Base-by-base conservation (phyloP, 352 stramenopile genomes). In the Halophytophthora batemanensis region DNA sequence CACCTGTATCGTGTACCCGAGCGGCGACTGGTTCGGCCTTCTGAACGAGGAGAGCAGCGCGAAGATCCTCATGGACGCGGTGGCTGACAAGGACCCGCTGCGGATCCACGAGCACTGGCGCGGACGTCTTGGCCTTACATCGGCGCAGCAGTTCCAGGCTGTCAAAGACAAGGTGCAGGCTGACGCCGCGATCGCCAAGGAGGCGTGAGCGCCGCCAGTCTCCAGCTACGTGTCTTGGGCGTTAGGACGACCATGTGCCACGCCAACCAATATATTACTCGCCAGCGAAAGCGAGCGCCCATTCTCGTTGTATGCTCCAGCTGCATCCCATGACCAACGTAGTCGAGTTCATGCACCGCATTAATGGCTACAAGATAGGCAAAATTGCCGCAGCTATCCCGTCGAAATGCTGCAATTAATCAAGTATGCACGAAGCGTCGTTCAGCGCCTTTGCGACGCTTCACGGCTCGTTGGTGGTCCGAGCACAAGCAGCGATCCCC, bases 1-100 rank as follows among this genome's bases (percentile, higher is more conserved):
- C 22, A 78, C 82, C 42, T 87, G 74, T 45, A 82, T 92, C 56
- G 66, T 74, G 52, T 89, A 92, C 45, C 82, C 82, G 19, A 78
- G 68, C 17, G 78, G 82, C 19, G 74, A 92, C 48, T 92, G 82
- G 78, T 92, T 89, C 46, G 78, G 78, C 2, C 55, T 87, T 1
- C 44, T 92, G 1, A 92, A 92, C 47, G 56, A 72, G 14, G 56
- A 75, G 46, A 52, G 69, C 12, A 80, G 84, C 43, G 75, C 69
- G 0, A 58, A 69, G 25, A 41, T 41, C 1, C 66, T 89, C 33
- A 35, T 90, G 13, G 45, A 66, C 0, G 74, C 74, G 2, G 46
- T 86, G 37, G 61, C 64, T 6, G 60, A 66, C 25, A 34, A 76
- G 19, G 52, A 82, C 35, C 70, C 75, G 19, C 53, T 87, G 44